Evolutionary conservation across 345 rosid species (phyloP).

Genomic region (Arabis alpina): DNA sequence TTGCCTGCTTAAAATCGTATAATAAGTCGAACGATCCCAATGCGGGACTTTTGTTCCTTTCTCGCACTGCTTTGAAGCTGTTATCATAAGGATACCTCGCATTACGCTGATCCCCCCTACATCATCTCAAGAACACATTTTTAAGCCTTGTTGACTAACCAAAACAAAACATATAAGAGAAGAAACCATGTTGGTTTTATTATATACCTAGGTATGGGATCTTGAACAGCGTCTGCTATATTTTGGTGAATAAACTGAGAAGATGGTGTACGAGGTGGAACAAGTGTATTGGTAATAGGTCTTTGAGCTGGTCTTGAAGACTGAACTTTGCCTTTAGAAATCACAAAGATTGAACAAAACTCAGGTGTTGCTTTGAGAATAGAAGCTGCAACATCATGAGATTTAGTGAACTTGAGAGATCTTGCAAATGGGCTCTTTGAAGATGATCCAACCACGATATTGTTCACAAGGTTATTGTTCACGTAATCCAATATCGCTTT

Average conservation of each 20-base stretch:
- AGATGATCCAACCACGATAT: conserved; percentile 68
- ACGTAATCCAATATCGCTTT: conserved; percentile 66
- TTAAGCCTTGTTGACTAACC: conserved; percentile 8
- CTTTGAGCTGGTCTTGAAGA: conserved; percentile 60
- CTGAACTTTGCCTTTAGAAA: conserved; percentile 75
- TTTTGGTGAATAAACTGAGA: conserved; percentile 37
- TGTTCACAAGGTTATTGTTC: conserved; percentile 57
- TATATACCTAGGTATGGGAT: conserved; percentile 49
- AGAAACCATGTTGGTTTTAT: background rate
- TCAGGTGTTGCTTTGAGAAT: conserved; percentile 66
- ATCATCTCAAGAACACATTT: background rate
- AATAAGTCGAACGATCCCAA: conserved; percentile 48
- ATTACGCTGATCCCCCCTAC: conserved; percentile 50
- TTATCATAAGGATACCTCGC: conserved; percentile 45
- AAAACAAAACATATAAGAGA: background rate
- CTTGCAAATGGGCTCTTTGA: conserved; percentile 66
- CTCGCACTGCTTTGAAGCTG: conserved; percentile 28
- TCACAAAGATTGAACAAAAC: conserved; percentile 74
- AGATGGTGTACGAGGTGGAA: conserved; percentile 58
- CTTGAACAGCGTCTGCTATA: conserved; percentile 41
- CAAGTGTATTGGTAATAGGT: conserved; percentile 49
- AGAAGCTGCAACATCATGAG: conserved; percentile 53
- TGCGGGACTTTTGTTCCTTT: conserved; percentile 43
- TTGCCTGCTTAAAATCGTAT: conserved; percentile 36
- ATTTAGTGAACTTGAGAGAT: conserved; percentile 62